These are phyloP conservation scores for Lachnum nothofagi DNA, from an alignment of 2,329 filamentous ascomycete genomes.

Conservation along the genomic window DNA sequence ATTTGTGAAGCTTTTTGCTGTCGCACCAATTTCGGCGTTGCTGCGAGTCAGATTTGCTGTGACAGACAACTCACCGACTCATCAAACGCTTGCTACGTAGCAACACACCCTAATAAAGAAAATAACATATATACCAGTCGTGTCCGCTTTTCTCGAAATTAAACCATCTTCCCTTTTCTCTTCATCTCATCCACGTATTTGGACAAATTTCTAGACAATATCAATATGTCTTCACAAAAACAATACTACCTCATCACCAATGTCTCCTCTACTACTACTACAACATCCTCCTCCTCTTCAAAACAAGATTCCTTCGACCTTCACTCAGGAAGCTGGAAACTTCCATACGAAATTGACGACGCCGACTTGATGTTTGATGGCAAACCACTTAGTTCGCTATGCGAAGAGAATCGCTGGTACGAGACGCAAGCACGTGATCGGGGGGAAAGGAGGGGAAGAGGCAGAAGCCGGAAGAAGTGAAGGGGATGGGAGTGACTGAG, in stretches of 20 bases:
- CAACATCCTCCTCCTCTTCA: background rate
- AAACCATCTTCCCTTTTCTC: background rate
- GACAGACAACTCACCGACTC: too few relatives aligned
- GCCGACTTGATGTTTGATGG: conserved; percentile 29
- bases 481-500: background rate
- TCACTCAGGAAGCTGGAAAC: conserved; percentile 21
- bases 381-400: conserved; percentile 29
- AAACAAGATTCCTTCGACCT: conserved; percentile 15
- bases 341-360: conserved; percentile 28
- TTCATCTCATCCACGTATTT: background rate
- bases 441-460: background rate
- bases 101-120: too few relatives aligned
- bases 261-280: background rate
- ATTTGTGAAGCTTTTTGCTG: too few relatives aligned
- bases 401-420: conserved; percentile 26
- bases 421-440: conserved; percentile 17
- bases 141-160: too few relatives aligned
- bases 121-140: too few relatives aligned
- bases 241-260: conserved; percentile 20
- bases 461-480: background rate
- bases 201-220: too few relatives aligned
- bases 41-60: too few relatives aligned
- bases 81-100: too few relatives aligned
- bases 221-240: conserved; percentile 3
- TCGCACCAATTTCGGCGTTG: too few relatives aligned